Evolutionary conservation across 2,329 filamentous ascomycete genomes (phyloP), one percentile per base, ranked within the genome.

Genomic region (Huntiella savannae): DNA sequence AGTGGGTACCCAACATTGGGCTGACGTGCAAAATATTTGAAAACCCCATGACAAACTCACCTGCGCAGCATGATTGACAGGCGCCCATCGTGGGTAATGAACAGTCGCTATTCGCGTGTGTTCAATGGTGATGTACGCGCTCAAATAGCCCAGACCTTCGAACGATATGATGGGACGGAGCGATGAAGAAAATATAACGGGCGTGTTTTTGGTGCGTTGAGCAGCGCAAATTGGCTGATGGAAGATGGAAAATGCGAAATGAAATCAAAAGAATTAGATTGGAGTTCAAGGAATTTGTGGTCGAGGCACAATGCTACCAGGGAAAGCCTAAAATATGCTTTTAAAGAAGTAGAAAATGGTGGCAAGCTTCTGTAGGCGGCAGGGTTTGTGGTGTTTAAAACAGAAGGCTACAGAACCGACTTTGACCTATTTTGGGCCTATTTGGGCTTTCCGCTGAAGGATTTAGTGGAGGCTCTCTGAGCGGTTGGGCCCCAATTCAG

Each of bases 61-160:
- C 62, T 59, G 70, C 71, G 61, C 73, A 78, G 64, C 74, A 78
- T 54, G 71, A 74, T 53, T 71, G 74, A 61, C 67, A 69, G 62
- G 70, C 72, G 63, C 67, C 75, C 75, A 79, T 79, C 62, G 64
- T 57, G 45, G 38, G 46, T 34, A 47, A 44, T 45, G 11, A 40
- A 22, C 16, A 33, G 36, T 17, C 28, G 13, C 40, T 34, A 28
- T 28, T 28, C 22, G 22, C 22, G 22, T 28, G 22, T 28, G 22
- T 28, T 40, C 22, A 37, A 40, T 32, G 6, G 10, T 28, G 22
- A 10, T 28, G 22, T 28, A 28, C 34, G 45, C 48, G 45, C 46
- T 17, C 43, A 49, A 49, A 49, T 49, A 17, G 32, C 43, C 17
- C 17, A 32, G 46, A 36, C 34, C 22, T 40, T 37, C 28, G 11